Conservation (phyloP, 2,329 filamentous ascomycete species). For the Pyricularia grisea region DNA sequence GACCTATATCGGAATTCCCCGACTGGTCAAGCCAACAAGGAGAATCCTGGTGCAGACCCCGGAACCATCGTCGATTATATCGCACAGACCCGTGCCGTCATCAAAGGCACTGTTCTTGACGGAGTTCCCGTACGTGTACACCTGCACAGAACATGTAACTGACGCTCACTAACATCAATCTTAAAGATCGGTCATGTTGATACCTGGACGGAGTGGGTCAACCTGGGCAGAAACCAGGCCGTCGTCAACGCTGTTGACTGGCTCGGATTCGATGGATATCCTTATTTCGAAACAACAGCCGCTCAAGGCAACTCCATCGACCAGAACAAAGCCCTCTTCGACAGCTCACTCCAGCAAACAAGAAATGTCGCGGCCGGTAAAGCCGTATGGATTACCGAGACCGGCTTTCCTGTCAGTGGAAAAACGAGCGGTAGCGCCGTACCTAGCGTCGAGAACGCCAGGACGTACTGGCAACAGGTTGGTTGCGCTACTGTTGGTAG, state of each 20-base stretch:
- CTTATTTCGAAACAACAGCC: conserved; percentile 66
- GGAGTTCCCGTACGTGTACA: conserved; percentile 26
- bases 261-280: conserved; percentile 74
- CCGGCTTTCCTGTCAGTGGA: conserved; percentile 75
- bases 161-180: background rate
- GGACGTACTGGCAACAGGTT: conserved; percentile 72
- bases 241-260: conserved; percentile 66
- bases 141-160: background rate
- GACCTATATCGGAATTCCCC: conserved; percentile 74
- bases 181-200: conserved; percentile 60
- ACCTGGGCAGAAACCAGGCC: conserved; percentile 22
- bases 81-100: conserved; percentile 51
- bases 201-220: conserved; percentile 1
- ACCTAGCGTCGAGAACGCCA: conserved; percentile 57
- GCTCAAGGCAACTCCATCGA: conserved; percentile 48
- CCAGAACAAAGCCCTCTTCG: conserved; percentile 57
- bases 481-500: conserved; percentile 61
- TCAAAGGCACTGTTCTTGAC: conserved; percentile 52
- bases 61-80: conserved; percentile 60
- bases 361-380: conserved; percentile 51
- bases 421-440: conserved; percentile 51
- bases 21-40: conserved; percentile 54
- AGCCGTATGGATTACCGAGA: conserved; percentile 80
- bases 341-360: conserved; percentile 53
- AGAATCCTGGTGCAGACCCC: conserved; percentile 54